phyloP scores from a whole-genome alignment of 2,329 filamentous ascomycete genomes.

The Penicillium sp. region DNA sequence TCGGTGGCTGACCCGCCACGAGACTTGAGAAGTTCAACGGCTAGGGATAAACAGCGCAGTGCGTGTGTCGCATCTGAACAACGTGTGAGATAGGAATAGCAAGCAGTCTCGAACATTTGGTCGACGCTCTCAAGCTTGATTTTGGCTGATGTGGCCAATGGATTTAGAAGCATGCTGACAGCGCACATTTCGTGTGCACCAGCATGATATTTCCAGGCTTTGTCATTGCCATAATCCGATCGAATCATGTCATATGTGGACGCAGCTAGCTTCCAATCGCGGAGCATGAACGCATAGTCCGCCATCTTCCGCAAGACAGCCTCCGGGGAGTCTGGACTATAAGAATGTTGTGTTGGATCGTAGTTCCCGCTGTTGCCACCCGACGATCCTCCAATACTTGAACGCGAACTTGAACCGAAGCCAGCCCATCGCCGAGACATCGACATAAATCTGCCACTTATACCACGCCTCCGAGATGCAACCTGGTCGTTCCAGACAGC shows the following conservation, averaged over 20 bases:
- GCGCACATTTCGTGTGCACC: constrained; percentile 95
- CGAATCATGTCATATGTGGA: constrained; percentile 89
- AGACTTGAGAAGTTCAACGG: constrained; percentile 77
- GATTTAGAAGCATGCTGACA: constrained; percentile 75
- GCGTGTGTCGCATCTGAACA: constrained; percentile 78
- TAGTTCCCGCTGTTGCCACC: constrained; percentile 62
- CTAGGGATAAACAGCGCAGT: constrained; percentile 71
- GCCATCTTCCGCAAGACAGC: constrained; percentile 89
- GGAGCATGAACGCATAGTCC: constrained; percentile 94
- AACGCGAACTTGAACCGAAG: constrained; percentile 69
- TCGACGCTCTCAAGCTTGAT: constrained; percentile 78
- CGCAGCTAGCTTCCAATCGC: constrained; percentile 90
- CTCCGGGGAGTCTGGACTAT: constrained; percentile 79
- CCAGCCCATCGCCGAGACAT: constrained; percentile 86
- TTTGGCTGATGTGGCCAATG: constrained; percentile 70
- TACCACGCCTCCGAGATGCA: constrained; percentile 80
- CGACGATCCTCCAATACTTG: constrained; percentile 52
- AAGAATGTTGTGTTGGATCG: constrained; percentile 74
- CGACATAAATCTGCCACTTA: constrained; percentile 91
- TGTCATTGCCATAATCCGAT: constrained; percentile 88
- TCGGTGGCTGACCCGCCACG: constrained; percentile 78
- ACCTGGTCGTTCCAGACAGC: constrained; percentile 97
- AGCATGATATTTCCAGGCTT: constrained; percentile 94
- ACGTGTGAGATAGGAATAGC: constrained; percentile 87
- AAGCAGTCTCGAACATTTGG: constrained; percentile 82